phyloP scores from a whole-genome alignment of 768 basidiomycete genomes.

The Pleurotus pulmonarius region DNA sequence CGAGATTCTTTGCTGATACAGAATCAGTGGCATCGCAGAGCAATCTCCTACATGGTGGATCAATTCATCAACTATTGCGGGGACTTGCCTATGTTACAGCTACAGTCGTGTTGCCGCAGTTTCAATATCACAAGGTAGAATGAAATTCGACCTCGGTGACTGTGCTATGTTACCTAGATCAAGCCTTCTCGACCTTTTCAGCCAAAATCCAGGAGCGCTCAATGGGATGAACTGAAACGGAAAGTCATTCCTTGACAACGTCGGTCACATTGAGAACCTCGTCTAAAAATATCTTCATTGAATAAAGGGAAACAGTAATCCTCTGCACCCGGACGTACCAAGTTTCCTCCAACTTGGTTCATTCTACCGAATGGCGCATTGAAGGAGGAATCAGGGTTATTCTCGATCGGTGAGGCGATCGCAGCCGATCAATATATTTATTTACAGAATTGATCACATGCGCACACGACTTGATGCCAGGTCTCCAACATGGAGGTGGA shows the following conservation, averaged over 20 bases:
- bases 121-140: neutral
- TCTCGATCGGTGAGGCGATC: neutral
- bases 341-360: neutral
- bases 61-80: too few relatives aligned
- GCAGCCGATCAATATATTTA: too few relatives aligned
- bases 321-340: neutral
- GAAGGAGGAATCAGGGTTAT: neutral
- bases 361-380: neutral
- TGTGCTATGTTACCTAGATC: neutral
- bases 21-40: neutral
- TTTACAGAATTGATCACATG: too few relatives aligned
- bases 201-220: neutral
- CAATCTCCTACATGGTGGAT: neutral
- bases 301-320: neutral
- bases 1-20: neutral
- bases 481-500: neutral
- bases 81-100: neutral
- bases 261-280: neutral
- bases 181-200: neutral
- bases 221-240: neutral
- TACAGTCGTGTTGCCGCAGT: neutral
- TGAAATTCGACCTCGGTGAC: constrained; percentile 3
- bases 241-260: constrained; percentile 4
- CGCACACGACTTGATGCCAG: neutral
- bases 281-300: too few relatives aligned